Base-by-base conservation (phyloP, 495 filamentous ascomycete genomes). In the Penicillium pancosmium region DNA sequence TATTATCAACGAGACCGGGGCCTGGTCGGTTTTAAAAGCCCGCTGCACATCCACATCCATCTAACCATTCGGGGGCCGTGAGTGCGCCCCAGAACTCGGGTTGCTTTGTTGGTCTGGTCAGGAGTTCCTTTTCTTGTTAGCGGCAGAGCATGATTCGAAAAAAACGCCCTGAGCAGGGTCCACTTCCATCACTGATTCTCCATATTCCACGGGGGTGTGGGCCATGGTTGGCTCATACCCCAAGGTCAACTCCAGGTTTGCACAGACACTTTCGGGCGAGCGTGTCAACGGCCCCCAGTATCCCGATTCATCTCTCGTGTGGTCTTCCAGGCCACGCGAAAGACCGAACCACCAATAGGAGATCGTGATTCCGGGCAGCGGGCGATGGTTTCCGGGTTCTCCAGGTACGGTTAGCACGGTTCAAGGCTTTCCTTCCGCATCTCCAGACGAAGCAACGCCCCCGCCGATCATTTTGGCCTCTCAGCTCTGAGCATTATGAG, bases 11-110 rank as follows among this genome's bases (percentile, higher is more conserved):
- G 38, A 34, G 50, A 27, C 43, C 10, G 57, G 64, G 61, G 53
- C 43, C 11, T 48, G 50, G 35, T 41, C 23, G 56, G 44, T 60
- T 67, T 69, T 62, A 65, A 69, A 62, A 59, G 51, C 62, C 51
- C 41, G 38, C 19, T 18, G 13, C 27, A 19, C 18, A 19, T 48
- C 46, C 46, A 4, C 19, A 31, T 48, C 46, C 46, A 48, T 25
- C 46, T 23, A 23, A 15, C 46, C 46, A 48, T 50, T 27, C 36
- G 60, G 61, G 57, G 50, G 36, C 50, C 59, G 57, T 62, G 59
- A 58, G 46, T n/a, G 23, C 46, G 46, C 46, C 46, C 46, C 41
- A 44, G 41, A 19, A 18, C 41, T 44, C 41, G 46, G 46, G 5
- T 48, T 48, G 9, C 46, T 48, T 23, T 48, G 18, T 27, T 48